phyloP scores from a whole-genome alignment of 495 filamentous ascomycete genomes.

The Apiosordaria backusii region DNA sequence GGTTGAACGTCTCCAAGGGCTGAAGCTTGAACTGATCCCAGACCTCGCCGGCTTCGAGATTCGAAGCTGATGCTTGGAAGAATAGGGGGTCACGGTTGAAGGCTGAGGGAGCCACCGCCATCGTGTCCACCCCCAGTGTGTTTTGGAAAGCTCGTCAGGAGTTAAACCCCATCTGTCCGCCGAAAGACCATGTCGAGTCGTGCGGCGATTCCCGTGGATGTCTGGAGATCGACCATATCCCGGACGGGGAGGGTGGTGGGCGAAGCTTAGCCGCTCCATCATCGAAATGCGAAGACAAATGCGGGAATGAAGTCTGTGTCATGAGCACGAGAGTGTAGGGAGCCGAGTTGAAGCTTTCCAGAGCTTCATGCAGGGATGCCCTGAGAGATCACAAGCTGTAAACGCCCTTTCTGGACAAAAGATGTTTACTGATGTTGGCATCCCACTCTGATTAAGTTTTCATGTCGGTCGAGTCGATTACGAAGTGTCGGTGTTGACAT shows the following conservation, averaged over 20 bases:
- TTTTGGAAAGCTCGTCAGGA: not conserved
- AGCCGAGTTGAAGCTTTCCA: too few relatives aligned
- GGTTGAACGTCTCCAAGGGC: not conserved
- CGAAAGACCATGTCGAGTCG: not conserved
- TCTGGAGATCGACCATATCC: not conserved
- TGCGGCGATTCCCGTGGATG: not conserved
- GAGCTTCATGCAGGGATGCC: too few relatives aligned
- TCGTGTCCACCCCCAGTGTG: not conserved
- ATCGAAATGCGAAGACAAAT: too few relatives aligned
- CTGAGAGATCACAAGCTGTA: too few relatives aligned
- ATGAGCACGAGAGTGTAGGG: too few relatives aligned
- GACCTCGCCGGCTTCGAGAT: not conserved
- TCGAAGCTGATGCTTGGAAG: not conserved
- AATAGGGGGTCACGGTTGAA: not conserved
- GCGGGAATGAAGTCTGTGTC: too few relatives aligned
- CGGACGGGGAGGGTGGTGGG: not conserved
- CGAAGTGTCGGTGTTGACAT: too few relatives aligned
- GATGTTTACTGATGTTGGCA: too few relatives aligned
- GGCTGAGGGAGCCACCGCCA: not conserved
- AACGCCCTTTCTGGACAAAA: too few relatives aligned
- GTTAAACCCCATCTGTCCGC: not conserved
- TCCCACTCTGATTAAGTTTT: too few relatives aligned
- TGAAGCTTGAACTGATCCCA: not conserved
- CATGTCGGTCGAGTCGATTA: too few relatives aligned
- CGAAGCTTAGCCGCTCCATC: not conserved